A percentile compares a stretch with the other conserved stretches of the same genome.
These are phyloP conservation scores for Cryphonectria parasitica DNA, from an alignment of 2,329 filamentous ascomycete species.

Conservation along the genomic window DNA sequence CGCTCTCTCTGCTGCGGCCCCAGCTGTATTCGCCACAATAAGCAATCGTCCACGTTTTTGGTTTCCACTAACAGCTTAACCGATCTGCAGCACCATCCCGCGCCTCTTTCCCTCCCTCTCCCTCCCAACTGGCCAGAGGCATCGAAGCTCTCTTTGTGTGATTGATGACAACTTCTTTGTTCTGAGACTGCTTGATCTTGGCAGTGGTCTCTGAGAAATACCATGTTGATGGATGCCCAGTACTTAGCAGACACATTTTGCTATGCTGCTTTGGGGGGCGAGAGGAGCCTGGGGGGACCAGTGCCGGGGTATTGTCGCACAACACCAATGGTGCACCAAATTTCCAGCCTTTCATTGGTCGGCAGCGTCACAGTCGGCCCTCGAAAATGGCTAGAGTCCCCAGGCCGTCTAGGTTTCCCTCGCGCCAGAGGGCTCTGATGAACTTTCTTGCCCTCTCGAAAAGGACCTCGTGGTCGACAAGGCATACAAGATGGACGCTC, in stretches of 20 bases:
- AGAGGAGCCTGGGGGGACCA: background rate
- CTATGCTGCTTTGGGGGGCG: too few species aligned
- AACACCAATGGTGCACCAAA: background rate
- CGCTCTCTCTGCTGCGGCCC: background rate
- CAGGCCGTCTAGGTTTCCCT: background rate
- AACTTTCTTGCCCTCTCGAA: background rate
- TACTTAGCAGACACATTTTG: background rate
- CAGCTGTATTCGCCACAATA: background rate
- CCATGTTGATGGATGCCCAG: slow-evolving; percentile 12
- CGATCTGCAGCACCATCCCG: background rate
- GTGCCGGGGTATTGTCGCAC: slow-evolving; percentile 13
- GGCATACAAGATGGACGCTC: background rate
- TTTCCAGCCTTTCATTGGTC: background rate
- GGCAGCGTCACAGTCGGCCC: background rate
- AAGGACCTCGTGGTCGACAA: background rate
- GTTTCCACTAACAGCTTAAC: background rate
- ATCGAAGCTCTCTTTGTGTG: background rate
- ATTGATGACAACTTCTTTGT: background rate
- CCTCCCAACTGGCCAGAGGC: background rate
- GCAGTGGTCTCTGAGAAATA: background rate
- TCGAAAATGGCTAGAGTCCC: background rate
- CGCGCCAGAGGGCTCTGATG: background rate
- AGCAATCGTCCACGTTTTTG: background rate
- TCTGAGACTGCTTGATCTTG: background rate
- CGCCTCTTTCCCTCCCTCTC: background rate